Evolutionary conservation across 2,329 filamentous ascomycete species (phyloP), one percentile per base, ranked within the genome.

Genomic region (Apiospora kogelbergensis): DNA sequence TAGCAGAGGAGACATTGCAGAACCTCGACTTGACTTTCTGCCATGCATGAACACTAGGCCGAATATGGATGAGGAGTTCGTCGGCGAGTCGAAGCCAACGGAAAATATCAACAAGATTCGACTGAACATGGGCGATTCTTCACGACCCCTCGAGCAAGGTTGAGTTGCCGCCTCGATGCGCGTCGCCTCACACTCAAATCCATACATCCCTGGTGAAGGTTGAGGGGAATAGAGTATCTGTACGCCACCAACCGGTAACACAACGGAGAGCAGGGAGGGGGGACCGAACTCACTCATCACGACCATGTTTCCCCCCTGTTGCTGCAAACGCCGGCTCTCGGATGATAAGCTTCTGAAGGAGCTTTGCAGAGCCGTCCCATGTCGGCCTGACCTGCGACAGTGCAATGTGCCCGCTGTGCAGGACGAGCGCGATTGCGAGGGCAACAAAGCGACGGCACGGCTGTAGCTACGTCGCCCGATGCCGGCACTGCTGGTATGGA

Each of bases 91-190:
- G 20, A n/a, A 37, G 53, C 11, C 53, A 60, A 60, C 53, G 30
- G 17, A n/a, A 30, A n/a, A 37, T 17, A 60, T 60, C 17, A n/a
- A 60, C 53, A 37, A 60, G 30, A 30, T 60, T 60, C 30, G 53
- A 60, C 53, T 60, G 53, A 60, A 60, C 53, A 60, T 2, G 53
- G 53, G 53, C 37, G 20, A 15, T 22, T 20, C 17, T 30, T 30
- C 53, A 20, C 30, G 4, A 53, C 26, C 13, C 46, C 22, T 26
- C 30, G 10, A 10, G 17, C 53, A 65, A 45, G 63, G 44, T 65
- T 65, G 63, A 65, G 41, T 65, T 65, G 63, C 63, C 41, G 63
- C 41, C 30, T 65, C 41, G 41, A 26, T 40, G 65, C 65, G 65
- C 41, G 42, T 53, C 65, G 44, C 65, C 44, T 48, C 41, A 46